phyloP scores from a whole-genome alignment of 2,329 filamentous ascomycete genomes.

The Sporothrix sp. region DNA sequence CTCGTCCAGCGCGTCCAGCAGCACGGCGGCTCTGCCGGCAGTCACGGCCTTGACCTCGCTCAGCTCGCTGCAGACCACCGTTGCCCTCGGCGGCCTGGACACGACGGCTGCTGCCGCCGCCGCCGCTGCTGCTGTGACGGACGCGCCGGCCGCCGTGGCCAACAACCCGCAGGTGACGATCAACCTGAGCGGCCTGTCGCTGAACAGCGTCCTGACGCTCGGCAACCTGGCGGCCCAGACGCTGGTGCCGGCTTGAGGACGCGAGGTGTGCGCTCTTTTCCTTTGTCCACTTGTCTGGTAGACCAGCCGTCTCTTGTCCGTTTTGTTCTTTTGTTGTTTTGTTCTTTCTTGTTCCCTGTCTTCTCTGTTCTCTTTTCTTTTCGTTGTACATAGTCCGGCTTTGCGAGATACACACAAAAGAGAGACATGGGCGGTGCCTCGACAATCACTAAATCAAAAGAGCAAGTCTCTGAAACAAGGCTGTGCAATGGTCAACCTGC shows the following conservation, averaged over 20 bases:
- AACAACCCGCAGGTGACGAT: constrained; percentile 24
- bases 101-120: constrained; percentile 19
- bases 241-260: background rate
- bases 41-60: background rate
- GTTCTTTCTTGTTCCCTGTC: background rate
- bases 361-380: constrained; percentile 10
- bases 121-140: constrained; percentile 17
- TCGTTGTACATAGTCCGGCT: constrained; percentile 10
- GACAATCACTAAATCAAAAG: no score
- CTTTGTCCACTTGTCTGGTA: background rate
- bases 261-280: background rate
- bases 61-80: constrained; percentile 20
- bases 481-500: no score
- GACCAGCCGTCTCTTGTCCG: background rate
- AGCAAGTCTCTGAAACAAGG: background rate
- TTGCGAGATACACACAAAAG: background rate
- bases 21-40: background rate
- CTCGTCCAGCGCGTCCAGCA: background rate
- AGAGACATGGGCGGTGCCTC: background rate
- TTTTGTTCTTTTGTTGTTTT: background rate
- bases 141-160: constrained; percentile 20
- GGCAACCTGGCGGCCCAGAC: constrained; percentile 31
- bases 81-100: constrained; percentile 21
- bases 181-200: constrained; percentile 31
- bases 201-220: constrained; percentile 35